Conservation (phyloP, 331 rosid genomes). For the Malus hybrid region DNA sequence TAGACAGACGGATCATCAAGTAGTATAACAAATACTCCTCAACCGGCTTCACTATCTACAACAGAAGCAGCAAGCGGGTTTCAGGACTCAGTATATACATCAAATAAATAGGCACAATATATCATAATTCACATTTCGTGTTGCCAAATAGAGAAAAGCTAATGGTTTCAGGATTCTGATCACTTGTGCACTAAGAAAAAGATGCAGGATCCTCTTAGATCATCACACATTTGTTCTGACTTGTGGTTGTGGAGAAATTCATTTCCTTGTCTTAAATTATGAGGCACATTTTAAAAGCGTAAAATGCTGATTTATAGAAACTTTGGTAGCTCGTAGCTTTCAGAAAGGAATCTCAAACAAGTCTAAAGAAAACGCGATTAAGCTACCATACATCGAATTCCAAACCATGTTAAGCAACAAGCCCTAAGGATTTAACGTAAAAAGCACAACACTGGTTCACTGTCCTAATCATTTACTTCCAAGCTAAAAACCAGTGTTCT, state of each 20-base stretch:
- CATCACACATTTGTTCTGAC: background rate
- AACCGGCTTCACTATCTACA: slow-evolving; percentile 13
- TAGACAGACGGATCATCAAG: slow-evolving; percentile 3
- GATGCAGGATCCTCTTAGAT: background rate
- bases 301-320: background rate
- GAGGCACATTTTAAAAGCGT: background rate
- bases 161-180: background rate
- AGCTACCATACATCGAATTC: background rate
- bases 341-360: background rate
- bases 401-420: background rate
- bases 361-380: background rate
- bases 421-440: background rate
- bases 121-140: background rate
- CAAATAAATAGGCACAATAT: background rate
- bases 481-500: too few species aligned
- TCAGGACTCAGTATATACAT: slow-evolving; percentile 17
- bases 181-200: background rate
- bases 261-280: background rate
- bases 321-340: background rate
- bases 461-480: background rate
- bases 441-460: background rate
- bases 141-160: background rate
- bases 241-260: too few species aligned
- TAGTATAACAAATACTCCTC: slow-evolving; percentile 10
- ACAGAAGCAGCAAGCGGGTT: background rate